Evolutionary conservation across 139 green algal genomes (phyloP), one percentile per base, ranked within the genome.

Genomic region (Micractinium conductrix): DNA sequence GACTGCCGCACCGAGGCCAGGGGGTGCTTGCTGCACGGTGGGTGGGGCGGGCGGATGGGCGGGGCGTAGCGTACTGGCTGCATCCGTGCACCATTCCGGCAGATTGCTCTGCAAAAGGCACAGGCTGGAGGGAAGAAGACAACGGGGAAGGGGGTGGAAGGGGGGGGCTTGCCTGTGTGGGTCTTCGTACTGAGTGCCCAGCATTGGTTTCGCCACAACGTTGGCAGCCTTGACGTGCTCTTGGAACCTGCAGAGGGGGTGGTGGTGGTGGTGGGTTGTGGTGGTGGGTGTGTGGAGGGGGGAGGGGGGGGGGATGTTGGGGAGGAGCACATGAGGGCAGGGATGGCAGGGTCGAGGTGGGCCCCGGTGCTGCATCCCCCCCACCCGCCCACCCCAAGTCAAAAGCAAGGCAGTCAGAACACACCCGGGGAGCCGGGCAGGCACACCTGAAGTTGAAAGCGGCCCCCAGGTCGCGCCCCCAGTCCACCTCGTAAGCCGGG

Each of bases 191-290:
- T 88, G 48, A 4, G 38, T 79, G 44, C 85, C 85, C 21, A 88
- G 37, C 2, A 80, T 28, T 2, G 78, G 37, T 65, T 86, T 37
- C 14, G 44, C 40, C 26, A 85, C 78, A 35, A 85, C 74, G 74
- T 88, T 88, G 6, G 86, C 38, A 2, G 68, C 33, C 12, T 28
- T 86, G 9, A 85, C 28, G 74, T 88, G 85, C 38, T 88, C 75
- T 42, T 88, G 79, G 16, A 86, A 73, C 50, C 69, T 88, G 69
- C 60, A 58, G 35, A 12, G 6, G 21, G 0, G 0, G 74, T 0
- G 14, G 21, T 4, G 30, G 43, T 26, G 9, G 2, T 33, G 14
- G 8, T 69, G 22, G 22, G 40, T 8, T 21, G 30, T 2, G 63
- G 5, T 70, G 63, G n/a, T 30, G 63, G 63, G 4, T 12, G 63